phyloP scores from a whole-genome alignment of 176 grass and related monocot species.

The Luzula sylvatica region DNA sequence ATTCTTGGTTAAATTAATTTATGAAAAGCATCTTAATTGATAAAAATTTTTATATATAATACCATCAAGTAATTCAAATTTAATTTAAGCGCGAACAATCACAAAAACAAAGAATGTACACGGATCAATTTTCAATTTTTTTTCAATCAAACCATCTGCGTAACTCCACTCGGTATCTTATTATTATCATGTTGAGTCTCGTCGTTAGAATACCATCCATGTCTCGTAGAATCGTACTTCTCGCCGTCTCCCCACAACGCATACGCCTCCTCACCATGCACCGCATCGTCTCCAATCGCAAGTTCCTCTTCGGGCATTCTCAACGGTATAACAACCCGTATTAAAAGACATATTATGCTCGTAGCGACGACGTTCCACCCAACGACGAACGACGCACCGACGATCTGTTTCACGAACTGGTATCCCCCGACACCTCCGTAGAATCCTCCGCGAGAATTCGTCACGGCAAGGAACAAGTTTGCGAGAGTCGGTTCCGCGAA shows the following conservation, averaged over 20 bases:
- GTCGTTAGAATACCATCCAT: constrained; percentile 53
- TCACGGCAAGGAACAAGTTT: constrained; percentile 53
- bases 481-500: constrained; percentile 72
- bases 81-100: not conserved
- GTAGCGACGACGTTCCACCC: constrained; percentile 68
- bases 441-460: constrained; percentile 62
- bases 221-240: constrained; percentile 74
- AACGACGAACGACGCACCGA: constrained; percentile 62
- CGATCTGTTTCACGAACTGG: constrained; percentile 58
- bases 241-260: constrained; percentile 95
- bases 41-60: not conserved
- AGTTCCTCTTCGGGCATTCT: constrained; percentile 89
- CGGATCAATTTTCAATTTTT: not conserved
- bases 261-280: constrained; percentile 87
- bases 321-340: constrained; percentile 41
- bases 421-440: constrained; percentile 51
- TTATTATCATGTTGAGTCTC: constrained; percentile 21
- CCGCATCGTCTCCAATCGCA: constrained; percentile 83
- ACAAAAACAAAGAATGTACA: not conserved
- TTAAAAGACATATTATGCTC: constrained; percentile 48
- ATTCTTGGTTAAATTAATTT: not conserved
- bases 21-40: not conserved
- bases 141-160: constrained; percentile 40
- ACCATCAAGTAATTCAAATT: not conserved
- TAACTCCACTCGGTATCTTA: constrained; percentile 57